Evolutionary conservation across 495 filamentous ascomycete genomes (phyloP).

Genomic region (Neurospora sp.): DNA sequence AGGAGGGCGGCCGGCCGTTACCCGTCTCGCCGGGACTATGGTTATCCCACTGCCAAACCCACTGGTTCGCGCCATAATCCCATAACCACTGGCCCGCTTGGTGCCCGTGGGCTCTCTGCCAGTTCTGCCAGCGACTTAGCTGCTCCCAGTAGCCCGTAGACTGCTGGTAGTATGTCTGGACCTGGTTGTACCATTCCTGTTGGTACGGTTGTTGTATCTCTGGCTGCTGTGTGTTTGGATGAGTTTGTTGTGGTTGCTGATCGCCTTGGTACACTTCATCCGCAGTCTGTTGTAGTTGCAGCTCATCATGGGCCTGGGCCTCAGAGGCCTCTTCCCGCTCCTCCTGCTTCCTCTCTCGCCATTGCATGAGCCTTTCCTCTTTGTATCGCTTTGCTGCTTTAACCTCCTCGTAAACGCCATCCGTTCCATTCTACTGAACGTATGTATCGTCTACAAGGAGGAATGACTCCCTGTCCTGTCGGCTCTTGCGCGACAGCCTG

Average conservation of each 20-base stretch:
- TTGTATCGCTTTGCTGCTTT: background rate
- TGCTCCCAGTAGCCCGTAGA: background rate
- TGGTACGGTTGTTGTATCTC: background rate
- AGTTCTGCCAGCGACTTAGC: background rate
- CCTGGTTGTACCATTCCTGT: background rate
- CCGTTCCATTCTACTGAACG: background rate
- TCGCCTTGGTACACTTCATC: background rate
- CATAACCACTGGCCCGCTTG: background rate
- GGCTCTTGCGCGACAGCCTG: background rate
- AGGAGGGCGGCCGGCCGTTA: background rate
- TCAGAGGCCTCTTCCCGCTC: background rate
- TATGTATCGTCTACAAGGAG: background rate
- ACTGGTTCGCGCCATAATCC: background rate
- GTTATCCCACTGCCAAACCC: background rate
- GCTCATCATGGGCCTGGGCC: background rate
- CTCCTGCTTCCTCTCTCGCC: background rate
- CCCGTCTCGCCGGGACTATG: background rate
- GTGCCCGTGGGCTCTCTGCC: background rate
- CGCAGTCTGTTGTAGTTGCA: background rate
- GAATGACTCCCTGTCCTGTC: background rate
- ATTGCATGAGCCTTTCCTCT: background rate
- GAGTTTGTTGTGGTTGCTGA: background rate
- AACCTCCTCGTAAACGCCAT: background rate
- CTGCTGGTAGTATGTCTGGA: background rate
- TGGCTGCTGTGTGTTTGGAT: background rate